Evolutionary conservation across 768 basidiomycete species (phyloP).

Genomic region (Lentinula raphanica): DNA sequence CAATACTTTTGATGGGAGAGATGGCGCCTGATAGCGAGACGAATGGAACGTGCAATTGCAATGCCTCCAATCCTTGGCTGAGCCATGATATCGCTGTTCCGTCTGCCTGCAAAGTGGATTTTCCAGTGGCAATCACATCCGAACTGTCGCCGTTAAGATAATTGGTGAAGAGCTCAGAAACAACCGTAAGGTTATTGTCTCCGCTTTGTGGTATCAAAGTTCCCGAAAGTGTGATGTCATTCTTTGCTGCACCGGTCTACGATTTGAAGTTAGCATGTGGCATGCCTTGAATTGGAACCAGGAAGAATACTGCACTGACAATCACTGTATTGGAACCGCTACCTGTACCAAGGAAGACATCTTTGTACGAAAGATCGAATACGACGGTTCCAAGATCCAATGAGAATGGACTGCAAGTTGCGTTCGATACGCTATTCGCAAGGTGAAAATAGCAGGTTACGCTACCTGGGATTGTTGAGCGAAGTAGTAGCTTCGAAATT

Average conservation of each 20-base stretch:
- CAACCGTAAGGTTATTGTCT: conserved; percentile 35
- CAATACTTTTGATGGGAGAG: conserved; percentile 59
- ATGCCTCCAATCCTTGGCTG: conserved; percentile 49
- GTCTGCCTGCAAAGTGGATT: conserved; percentile 53
- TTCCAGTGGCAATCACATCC: conserved; percentile 54
- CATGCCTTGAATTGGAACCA: not conserved
- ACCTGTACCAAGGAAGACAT: conserved; percentile 52
- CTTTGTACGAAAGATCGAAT: conserved; percentile 56
- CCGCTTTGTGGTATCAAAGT: conserved; percentile 48
- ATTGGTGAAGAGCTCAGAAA: conserved; percentile 63
- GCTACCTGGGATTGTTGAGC: conserved; percentile 53
- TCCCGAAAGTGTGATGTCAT: conserved; percentile 56
- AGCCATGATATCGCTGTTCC: conserved; percentile 62
- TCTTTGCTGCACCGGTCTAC: conserved; percentile 35
- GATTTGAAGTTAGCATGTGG: conserved; percentile 23
- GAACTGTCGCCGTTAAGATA: conserved; percentile 63
- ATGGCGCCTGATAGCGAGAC: conserved; percentile 41
- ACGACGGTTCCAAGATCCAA: conserved; percentile 63
- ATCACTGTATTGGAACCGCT: conserved; percentile 46
- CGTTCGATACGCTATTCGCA: not conserved
- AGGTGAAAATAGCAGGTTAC: not conserved
- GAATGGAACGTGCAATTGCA: conserved; percentile 62
- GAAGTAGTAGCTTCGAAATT: conserved; percentile 54
- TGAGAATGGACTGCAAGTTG: conserved; percentile 52
- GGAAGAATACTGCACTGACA: conserved; percentile 29